These are phyloP conservation scores for Leishmania amazonensis DNA, from an alignment of 208 protist genomes.

Conservation along the genomic window DNA sequence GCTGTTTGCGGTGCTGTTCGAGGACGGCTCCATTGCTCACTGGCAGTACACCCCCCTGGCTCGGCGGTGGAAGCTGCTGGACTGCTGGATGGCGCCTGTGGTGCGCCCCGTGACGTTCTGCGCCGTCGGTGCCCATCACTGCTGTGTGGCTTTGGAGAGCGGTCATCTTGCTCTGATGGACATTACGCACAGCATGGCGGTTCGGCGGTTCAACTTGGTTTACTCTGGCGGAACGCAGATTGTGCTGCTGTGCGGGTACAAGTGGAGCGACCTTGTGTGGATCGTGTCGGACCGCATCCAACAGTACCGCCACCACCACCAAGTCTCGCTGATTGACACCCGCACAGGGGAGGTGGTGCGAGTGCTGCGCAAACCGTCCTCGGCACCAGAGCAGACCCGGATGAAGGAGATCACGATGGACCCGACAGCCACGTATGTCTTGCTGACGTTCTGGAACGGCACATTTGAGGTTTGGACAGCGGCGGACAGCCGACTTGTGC, in stretches of 20 bases:
- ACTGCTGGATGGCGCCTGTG: constrained; percentile 50
- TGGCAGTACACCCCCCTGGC: constrained; percentile 59
- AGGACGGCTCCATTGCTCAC: constrained; percentile 70
- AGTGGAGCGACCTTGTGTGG: constrained; percentile 73
- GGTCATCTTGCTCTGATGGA: constrained; percentile 77
- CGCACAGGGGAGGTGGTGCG: constrained; percentile 71
- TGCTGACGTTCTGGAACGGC: constrained; percentile 73
- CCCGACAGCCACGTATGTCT: constrained; percentile 51
- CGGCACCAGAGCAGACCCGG: constrained; percentile 54
- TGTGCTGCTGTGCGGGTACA: constrained; percentile 62
- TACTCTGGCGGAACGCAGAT: constrained; percentile 79
- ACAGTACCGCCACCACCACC: constrained; percentile 64
- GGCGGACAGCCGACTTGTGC: constrained; percentile 61
- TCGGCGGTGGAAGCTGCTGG: constrained; percentile 58
- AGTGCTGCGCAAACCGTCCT: constrained; percentile 67
- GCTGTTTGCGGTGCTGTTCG: constrained; percentile 75
- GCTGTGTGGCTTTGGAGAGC: constrained; percentile 70
- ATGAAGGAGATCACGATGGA: constrained; percentile 76
- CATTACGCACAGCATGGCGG: constrained; percentile 45
- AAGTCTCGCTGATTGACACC: constrained; percentile 79
- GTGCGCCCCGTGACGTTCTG: constrained; percentile 50
- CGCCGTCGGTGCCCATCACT: constrained; percentile 38
- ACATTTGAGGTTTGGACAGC: constrained; percentile 88
- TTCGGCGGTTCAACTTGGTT: constrained; percentile 72
- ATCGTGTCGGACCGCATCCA: constrained; percentile 64